Percentiles rank a stretch among this genome's conserved stretches.
Evolutionary conservation across 2,329 filamentous ascomycete genomes (phyloP).

Genomic region (Sarocladium brachiariae): DNA sequence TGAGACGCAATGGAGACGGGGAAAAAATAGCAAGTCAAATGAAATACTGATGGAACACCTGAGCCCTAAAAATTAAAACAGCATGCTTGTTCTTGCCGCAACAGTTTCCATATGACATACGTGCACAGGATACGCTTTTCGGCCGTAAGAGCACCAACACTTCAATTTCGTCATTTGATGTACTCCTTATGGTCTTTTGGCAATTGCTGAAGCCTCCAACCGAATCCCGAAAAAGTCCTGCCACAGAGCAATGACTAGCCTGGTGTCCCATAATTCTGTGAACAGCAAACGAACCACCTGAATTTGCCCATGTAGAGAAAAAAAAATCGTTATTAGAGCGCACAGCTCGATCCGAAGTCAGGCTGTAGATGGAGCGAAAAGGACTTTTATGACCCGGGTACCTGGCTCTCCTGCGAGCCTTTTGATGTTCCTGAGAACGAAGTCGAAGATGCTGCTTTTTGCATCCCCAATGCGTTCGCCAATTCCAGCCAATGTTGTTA

Average conservation of each 20-base stretch:
- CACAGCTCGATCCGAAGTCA: background rate
- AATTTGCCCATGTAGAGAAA: too few species aligned
- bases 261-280: too few species aligned
- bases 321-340: too few species aligned
- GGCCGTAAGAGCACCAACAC: too few species aligned
- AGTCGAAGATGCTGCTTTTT: background rate
- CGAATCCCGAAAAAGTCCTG: too few species aligned
- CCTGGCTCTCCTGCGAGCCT: constrained; percentile 6
- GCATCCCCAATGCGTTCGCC: background rate
- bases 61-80: too few species aligned
- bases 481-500: constrained; percentile 1
- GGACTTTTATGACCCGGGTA: background rate
- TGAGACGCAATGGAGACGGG: background rate
- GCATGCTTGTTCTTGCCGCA: background rate
- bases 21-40: too few species aligned
- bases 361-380: background rate
- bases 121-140: too few species aligned
- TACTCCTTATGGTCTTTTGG: background rate
- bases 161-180: background rate
- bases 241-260: too few species aligned
- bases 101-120: background rate
- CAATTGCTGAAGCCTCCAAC: background rate
- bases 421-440: background rate
- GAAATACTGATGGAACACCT: too few species aligned
- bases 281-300: too few species aligned